Percentiles rank a stretch among this genome's conserved stretches.
phyloP scores from a whole-genome alignment of 768 basidiomycete species.

The Leucogyrophana mollusca region DNA sequence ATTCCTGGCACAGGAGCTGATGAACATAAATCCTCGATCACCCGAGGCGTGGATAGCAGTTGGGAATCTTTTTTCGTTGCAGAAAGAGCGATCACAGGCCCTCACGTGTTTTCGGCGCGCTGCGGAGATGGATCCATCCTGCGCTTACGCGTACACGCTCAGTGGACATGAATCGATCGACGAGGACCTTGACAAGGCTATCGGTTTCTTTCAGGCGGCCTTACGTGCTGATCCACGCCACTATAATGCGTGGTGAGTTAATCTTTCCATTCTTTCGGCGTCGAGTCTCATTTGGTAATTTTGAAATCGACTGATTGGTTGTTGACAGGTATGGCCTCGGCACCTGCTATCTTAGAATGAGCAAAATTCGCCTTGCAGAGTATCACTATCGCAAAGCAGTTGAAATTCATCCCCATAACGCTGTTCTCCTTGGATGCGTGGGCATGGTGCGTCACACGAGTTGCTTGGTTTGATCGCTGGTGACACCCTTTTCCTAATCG shows the following conservation, averaged over 20 bases:
- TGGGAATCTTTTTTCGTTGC: conserved; percentile 92
- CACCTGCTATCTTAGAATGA: conserved; percentile 92
- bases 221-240: conserved; percentile 89
- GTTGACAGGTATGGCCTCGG: conserved; percentile 93
- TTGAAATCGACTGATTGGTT: conserved; percentile 28
- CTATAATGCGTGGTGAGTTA: conserved; percentile 94
- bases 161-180: conserved; percentile 97
- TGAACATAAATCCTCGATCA: conserved; percentile 79
- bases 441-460: conserved; percentile 74
- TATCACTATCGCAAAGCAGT: conserved; percentile 94
- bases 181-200: conserved; percentile 91
- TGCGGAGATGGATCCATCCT: conserved; percentile 81
- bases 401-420: conserved; percentile 91
- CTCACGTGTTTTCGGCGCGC: conserved; percentile 94
- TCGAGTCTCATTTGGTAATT: neutral
- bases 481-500: conserved; percentile 7
- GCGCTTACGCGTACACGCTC: conserved; percentile 94
- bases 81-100: conserved; percentile 92
- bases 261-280: conserved; percentile 3
- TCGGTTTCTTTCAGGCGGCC: conserved; percentile 89
- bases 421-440: conserved; percentile 93
- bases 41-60: conserved; percentile 95
- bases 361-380: conserved; percentile 89
- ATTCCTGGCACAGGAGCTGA: conserved; percentile 88
- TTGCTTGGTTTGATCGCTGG: conserved; percentile 5